Base-by-base conservation (phyloP, 768 basidiomycete genomes). In the Fistulinella prunicolor region DNA sequence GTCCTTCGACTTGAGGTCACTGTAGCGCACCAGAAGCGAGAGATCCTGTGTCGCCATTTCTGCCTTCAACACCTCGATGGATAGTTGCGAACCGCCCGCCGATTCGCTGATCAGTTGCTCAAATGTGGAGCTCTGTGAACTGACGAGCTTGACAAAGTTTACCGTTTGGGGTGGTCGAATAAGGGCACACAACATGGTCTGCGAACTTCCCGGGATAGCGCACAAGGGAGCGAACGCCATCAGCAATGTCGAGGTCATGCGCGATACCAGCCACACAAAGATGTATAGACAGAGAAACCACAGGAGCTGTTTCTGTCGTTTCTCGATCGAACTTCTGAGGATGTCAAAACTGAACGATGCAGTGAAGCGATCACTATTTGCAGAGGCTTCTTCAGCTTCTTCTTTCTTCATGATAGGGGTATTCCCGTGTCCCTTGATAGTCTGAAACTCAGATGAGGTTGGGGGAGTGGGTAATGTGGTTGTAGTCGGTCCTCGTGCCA, bases 21-120 rank as follows among this genome's bases (percentile, higher is more conserved):
- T 90, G 50, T 76, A 66, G 14, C 73, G 74, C 13, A 89, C 82
- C 23, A 87, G 71, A 5, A 79, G 74, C 13, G 78, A 69, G 43
- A 91, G 71, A 60, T 91, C 88, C 20, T 65, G 70, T 1, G 83
- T 86, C 13, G 86, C 89, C 78, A 89, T 82, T 56, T 89, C 83
- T 13, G 86, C 82, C 62, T 82, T 83, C 66, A 87, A 81, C 53
- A 91, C 77, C 46, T 86, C 79, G 37, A 86, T 60, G 5, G 85
- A 79, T 30, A 91, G 61, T 6, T 73, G 73, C 0, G 83, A 79
- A 1, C 80, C 77, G 2, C 83, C 81, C 0, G 76, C 72, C 0
- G 82, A 72, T 39, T 81, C 79, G 40, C 79, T 79, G 21, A 85
- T 61, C 16, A 89, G 65, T 53, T 85, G 72, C 44, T 81, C 83